Base-by-base conservation (phyloP, 176 grass and related monocot genomes). In the Oryza glaberrima region DNA sequence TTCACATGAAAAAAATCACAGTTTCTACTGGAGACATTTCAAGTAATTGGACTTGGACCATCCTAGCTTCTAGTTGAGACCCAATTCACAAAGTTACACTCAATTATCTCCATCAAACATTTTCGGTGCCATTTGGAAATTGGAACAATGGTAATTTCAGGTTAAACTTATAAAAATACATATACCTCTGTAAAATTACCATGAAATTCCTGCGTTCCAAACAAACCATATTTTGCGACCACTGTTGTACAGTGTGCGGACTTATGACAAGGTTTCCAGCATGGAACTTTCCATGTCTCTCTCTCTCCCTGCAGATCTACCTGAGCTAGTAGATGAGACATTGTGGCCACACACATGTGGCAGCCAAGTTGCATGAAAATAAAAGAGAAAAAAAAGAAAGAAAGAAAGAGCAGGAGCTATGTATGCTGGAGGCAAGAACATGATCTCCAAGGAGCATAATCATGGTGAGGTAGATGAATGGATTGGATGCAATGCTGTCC, bases 261-360 rank as follows among this genome's bases (percentile, higher is more conserved):
- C 6, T 6, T 1, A 76, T 7, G 48, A 56, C 2, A 34, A 76
- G 28, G 2, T 75, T 2, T 76, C 19, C 8, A 10, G 14, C 20
- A 64, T 22, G 11, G 54, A 61, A 77, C n/a, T 20, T 43, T 63
- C 35, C 34, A 77, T 43, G 19, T 23, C 20, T 54, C 46, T 47
- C 46, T 46, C 45, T 47, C 11, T 16, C 9, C 9, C 28, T 22
- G 5, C 16, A 77, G 51, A 60, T 60, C 74, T 36, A 51, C 15
- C 26, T 23, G 26, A 20, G 2, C 11, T 14, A 75, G 45, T 35
- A 36, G 73, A 35, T n/a, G 16, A 56, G 36, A 5, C 5, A 38
- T 38, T 38, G 36, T 6, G 73, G 48, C 26, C 16, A 56, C 15
- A 49, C 1, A 71, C 68, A 79, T 51, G 76, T 86, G 84, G 76